Base-by-base conservation (phyloP, 352 stramenopile species). In the Phytophthora vignae region DNA sequence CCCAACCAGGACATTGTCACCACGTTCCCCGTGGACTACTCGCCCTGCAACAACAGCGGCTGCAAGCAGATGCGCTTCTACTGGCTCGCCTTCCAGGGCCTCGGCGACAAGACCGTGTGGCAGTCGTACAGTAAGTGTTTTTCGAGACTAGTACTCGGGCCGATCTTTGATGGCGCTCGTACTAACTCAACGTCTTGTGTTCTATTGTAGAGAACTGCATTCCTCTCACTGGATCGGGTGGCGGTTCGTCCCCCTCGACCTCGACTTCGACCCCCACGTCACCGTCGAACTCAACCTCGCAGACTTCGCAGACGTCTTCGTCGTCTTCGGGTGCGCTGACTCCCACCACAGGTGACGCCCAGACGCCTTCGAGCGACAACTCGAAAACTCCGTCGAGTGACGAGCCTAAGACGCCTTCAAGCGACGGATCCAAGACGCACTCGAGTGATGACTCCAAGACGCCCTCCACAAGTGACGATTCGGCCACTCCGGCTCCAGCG, bases 11-110 rank as follows among this genome's bases (percentile, higher is more conserved):
- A 65, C 22, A 36, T 38, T 14, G 59, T 55, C 33, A 69, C 67
- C 12, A 40, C 67, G 36, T 72, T 77, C 55, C 69, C 69, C 6
- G 65, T 73, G 8, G 69, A 76, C 57, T 48, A 48, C 40, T 48
- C 70, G 38, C 55, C 50, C 27, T 48, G 40, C 40, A n/a, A 6
- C 14, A 48, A 48, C 40, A 63, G 70, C 29, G 52, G 48, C 6
- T 58, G 53, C 15, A 42, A 59, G 66, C 44, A 48, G 40, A 48
- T 74, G 12, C 70, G 70, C 1, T 77, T 73, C 60, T 77, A 74
- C 64, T 74, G 66, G 59, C 53, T 77, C 14, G 70, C 64, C 2
- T 33, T 77, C 25, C 70, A 77, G 54, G 55, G 60, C 6, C 10
- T 74, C 2, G 48, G 64, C 11, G 25, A 60, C 46, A 8, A 58